Evolutionary conservation across 1,284 basidiomycete species (phyloP), one percentile per base, ranked within the genome.

Genomic region (Microbotryum intermedium): DNA sequence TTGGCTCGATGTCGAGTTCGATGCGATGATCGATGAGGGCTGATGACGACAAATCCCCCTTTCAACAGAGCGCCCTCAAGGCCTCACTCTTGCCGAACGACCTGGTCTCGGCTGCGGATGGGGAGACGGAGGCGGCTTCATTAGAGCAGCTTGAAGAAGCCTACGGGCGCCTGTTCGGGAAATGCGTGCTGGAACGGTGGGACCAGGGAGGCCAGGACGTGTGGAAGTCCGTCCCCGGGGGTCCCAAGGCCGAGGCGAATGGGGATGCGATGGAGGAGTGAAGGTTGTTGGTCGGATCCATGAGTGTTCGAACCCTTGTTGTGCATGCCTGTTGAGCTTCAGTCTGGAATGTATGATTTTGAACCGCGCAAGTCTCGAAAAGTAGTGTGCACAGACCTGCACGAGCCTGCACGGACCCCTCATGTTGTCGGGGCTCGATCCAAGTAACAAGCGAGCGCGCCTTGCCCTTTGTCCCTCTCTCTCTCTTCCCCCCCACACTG

Each of bases 91-190:
- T 60, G 8, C 49, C 55, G 6, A 30, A n/a, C 20, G 51, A 58
- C n/a, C 23, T 34, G 26, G 29, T 39, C 20, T 21, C 21, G 2
- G 21, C 18, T 4, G 43, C 44, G 45, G 7, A 18, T 21, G n/a
- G 21, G 20, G 30, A 50, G 29, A 28, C 29, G 29, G 28, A 26
- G 6, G 18, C 29, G 10, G 56, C 58, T 6, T 23, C 49, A 11
- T 11, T 46, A 4, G 20, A 16, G 20, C 45, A 51, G 5, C 48
- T 66, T 2, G 28, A 55, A n/a, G 54, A 30, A 0, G 51, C 51
- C 7, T 63, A 66, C 47, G 65, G 65, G 11, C 50, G 52, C 3
- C 39, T 66, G 48, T 66, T 66, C 21, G 65, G 53, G 11, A 13
- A 39, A 1, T 51, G 46, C 7, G 42, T 66, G 6, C 2, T 21